phyloP scores from a whole-genome alignment of 1,284 basidiomycete genomes.

The Ustilago sp. region DNA sequence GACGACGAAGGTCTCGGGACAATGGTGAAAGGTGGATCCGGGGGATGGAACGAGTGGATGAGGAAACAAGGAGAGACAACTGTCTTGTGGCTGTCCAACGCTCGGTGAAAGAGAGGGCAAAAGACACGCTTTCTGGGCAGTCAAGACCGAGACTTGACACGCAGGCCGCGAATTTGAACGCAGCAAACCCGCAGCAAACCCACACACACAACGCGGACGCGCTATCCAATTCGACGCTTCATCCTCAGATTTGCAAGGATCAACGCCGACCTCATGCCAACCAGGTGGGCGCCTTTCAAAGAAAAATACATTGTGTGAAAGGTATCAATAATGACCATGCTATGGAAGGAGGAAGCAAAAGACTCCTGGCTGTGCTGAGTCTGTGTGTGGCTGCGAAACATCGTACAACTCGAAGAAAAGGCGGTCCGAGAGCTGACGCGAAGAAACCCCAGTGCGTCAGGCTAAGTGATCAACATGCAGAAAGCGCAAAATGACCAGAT shows the following conservation, averaged over 20 bases:
- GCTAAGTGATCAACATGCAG: slow-evolving; percentile 7
- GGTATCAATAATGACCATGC: too few species aligned
- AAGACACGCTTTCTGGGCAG: slow-evolving; percentile 6
- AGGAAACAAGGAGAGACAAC: slow-evolving; percentile 3
- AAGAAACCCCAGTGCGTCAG: slow-evolving; percentile 3
- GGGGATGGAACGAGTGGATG: background rate
- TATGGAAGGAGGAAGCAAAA: background rate
- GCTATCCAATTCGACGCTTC: background rate
- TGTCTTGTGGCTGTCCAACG: background rate
- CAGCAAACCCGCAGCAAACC: background rate
- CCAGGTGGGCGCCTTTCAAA: too few species aligned
- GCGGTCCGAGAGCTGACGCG: background rate
- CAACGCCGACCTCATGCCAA: background rate
- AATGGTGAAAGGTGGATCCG: slow-evolving; percentile 1
- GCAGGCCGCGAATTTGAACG: too few species aligned
- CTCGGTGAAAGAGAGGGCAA: background rate
- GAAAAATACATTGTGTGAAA: background rate
- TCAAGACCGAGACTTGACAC: slow-evolving; percentile 6
- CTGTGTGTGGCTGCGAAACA: slow-evolving; percentile 1
- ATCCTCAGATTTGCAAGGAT: background rate
- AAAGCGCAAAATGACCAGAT: background rate
- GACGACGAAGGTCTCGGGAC: background rate
- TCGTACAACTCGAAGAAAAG: background rate
- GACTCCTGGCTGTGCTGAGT: background rate
- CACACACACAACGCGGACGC: slow-evolving; percentile 1